phyloP scores from a whole-genome alignment of 768 basidiomycete genomes.

The Suillus hirtellus region DNA sequence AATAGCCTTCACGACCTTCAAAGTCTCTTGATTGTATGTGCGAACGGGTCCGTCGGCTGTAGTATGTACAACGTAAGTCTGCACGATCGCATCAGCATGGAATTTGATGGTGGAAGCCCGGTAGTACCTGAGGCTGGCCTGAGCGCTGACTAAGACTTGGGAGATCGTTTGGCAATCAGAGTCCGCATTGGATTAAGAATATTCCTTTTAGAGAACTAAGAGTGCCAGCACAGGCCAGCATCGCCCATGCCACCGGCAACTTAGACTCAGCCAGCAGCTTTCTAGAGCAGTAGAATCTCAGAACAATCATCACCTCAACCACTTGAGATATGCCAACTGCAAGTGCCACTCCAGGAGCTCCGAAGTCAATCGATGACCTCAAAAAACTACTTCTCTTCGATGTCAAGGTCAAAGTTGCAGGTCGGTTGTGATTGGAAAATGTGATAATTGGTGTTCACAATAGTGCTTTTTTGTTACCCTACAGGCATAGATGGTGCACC shows the following conservation, averaged over 20 bases:
- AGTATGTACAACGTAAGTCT: conserved; percentile 10
- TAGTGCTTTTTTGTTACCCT: neutral
- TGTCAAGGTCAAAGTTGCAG: conserved; percentile 91
- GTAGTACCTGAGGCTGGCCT: conserved; percentile 35
- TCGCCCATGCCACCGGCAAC: neutral
- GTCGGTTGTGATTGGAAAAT: conserved; percentile 41
- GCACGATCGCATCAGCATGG: neutral
- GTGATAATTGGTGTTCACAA: conserved; percentile 6
- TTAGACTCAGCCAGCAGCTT: neutral
- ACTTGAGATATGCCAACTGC: neutral
- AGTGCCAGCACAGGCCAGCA: too few relatives aligned
- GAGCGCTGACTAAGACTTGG: too few relatives aligned
- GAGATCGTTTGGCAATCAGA: too few relatives aligned
- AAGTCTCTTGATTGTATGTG: conserved; percentile 59
- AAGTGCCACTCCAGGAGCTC: conserved; percentile 39
- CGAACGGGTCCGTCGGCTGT: conserved; percentile 68
- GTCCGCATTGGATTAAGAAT: neutral
- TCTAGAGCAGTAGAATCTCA: too few relatives aligned
- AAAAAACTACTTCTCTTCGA: conserved; percentile 54
- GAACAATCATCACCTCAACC: neutral
- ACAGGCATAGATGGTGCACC: conserved; percentile 68
- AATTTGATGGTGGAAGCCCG: conserved; percentile 13
- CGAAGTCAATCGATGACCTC: conserved; percentile 60
- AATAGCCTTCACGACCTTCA: conserved; percentile 64
- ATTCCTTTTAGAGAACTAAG: neutral